phyloP scores from a whole-genome alignment of 179 eudicot species.

The Silene noctiflora region DNA sequence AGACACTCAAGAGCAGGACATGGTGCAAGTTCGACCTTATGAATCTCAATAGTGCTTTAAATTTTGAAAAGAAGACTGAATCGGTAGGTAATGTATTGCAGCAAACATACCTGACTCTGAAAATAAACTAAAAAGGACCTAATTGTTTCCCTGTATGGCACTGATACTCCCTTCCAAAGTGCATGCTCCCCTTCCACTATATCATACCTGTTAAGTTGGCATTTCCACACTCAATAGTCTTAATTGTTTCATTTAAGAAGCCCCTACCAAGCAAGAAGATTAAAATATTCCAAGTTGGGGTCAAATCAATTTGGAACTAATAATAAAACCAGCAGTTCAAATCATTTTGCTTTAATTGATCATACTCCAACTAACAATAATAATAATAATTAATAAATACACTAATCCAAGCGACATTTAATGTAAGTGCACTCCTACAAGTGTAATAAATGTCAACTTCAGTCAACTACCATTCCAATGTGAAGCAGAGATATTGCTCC shows the following conservation, averaged over 20 bases:
- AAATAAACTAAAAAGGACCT: slow-evolving; percentile 80
- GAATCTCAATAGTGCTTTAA: neutral
- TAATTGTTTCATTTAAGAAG: slow-evolving; percentile 26
- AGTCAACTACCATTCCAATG: neutral
- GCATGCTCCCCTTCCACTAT: slow-evolving; percentile 88
- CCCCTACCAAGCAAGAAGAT: slow-evolving; percentile 22
- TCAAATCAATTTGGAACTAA: no score
- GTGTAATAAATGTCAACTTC: neutral
- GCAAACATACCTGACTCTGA: slow-evolving; percentile 72
- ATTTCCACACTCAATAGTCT: slow-evolving; percentile 34
- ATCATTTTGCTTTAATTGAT: no score
- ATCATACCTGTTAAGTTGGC: slow-evolving; percentile 61
- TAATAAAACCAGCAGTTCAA: no score
- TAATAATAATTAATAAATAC: neutral
- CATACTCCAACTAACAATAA: no score
- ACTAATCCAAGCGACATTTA: neutral
- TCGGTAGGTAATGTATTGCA: neutral
- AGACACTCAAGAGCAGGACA: neutral
- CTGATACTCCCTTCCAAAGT: slow-evolving; percentile 87
- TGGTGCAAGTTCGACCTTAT: neutral
- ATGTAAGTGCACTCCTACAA: neutral
- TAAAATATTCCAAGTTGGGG: slow-evolving; percentile 17
- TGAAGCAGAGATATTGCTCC: slow-evolving; percentile 5
- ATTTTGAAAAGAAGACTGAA: neutral
- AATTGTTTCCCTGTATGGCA: slow-evolving; percentile 90